Evolutionary conservation across 2,329 filamentous ascomycete species (phyloP), one percentile per base, ranked within the genome.

Genomic region (Exophiala phaeomuriformis): DNA sequence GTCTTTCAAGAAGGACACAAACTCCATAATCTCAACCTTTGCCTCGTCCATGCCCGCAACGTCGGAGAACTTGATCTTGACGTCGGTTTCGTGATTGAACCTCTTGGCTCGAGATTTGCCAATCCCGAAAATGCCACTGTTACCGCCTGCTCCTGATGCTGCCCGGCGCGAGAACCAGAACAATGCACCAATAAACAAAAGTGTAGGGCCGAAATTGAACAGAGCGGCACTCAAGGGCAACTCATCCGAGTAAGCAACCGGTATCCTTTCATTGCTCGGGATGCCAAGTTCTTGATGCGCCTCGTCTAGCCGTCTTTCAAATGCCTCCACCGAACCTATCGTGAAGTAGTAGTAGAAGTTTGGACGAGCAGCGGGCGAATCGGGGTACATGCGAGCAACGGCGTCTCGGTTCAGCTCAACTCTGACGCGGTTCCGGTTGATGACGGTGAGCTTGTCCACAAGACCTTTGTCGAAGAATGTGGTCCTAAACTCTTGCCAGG

Each of bases 21-120:
- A 98, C 71, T 98, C 93, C 90, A 97, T 96, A 63, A 98, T 98
- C 72, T 98, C 93, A 52, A 84, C 77, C 78, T 98, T 98, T 53
- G 93, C 93, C 73, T 98, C 93, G 68, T 98, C 93, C 84, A 97
- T 91, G 62, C 93, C 93, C 40, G 93, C 93, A 41, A 98, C 93
- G 68, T 98, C 93, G 44, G 88, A 77, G 69, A 98, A 98, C 72
- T 96, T 97, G 70, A 94, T 90, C 74, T 95, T 95, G 75, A 98
- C 81, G 53, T 93, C 88, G 7, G 88, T 88, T 75, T 98, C 93
- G 63, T 96, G 90, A 70, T 96, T 98, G 77, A 97, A 98, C 65
- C 88, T 86, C 77, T 95, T 97, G 29, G 93, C 93, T 65, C 88
- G 84, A 72, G 90, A 96, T 78, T 93, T 91, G 63, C 90, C 88